Base-by-base conservation (phyloP, 1,284 basidiomycete genomes). In the Cutaneotrichosporon mucoides region DNA sequence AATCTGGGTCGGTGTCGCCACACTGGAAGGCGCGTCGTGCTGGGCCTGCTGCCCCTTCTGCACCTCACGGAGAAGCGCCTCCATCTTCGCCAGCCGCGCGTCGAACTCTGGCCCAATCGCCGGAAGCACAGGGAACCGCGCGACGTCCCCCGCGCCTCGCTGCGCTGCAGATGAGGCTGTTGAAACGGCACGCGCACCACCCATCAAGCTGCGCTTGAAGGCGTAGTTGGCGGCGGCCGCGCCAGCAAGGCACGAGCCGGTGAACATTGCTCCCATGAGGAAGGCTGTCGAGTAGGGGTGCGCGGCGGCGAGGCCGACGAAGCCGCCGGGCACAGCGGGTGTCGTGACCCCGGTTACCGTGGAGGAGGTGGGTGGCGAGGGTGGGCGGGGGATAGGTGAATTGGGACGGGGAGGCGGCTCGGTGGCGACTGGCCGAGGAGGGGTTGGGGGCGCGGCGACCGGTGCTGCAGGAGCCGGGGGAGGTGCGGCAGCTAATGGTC, bases 241-340 rank as follows among this genome's bases (percentile, higher is more conserved):
- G 1, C 62, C 62, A 0, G 48, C 51, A 1, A 59, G 38, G 9
- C 54, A 49, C 3, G 59, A 59, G 12, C 37, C 56, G 6, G 59
- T 51, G 34, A 64, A 33, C 12, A 56, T 47, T 0, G 59, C 62
- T 5, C 62, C 62, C 40, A 60, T 46, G 15, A 64, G 59, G 45
- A 64, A 64, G 2, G 62, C 59, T 12, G 59, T 57, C 34, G 59
- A 57, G 56, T 61, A 61, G 16, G 62, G 62, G 51, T 64, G 62
- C 16, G 43, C 42, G 1, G 56, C 53, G 10, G 56, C 56, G 24
- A 59, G 15, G 12, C 40, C n/a, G 5, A 38, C 36, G 4, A 63
- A 16, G 36, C 51, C 13, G 12, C 51, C 44, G 5, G 60, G 57
- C 6, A 62, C 43, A 24, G 43, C 57, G 1, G 57, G 48, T 2